phyloP scores from a whole-genome alignment of 1,139 yeast species.

The Kodamaea anthophila region DNA sequence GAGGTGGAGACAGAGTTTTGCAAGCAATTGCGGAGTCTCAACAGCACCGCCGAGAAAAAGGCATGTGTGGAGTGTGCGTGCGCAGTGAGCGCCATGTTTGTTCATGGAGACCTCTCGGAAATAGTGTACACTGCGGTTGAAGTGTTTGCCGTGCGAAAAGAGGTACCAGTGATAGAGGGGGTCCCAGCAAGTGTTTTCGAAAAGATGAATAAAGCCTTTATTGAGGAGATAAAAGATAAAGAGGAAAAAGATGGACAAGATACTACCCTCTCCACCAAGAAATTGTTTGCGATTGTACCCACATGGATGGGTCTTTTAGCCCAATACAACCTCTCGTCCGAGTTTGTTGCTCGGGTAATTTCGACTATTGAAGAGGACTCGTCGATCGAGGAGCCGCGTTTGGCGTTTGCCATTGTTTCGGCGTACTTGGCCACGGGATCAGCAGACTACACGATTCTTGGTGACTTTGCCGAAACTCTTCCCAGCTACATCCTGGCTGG shows the following conservation, averaged over 20 bases:
- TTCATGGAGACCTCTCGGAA: slow-evolving; percentile 2
- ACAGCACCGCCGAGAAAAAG: slow-evolving; percentile 16
- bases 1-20: slow-evolving; percentile 12
- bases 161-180: too few species aligned
- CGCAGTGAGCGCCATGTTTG: slow-evolving; percentile 12
- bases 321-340: too few species aligned
- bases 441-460: slow-evolving; percentile 3
- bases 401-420: slow-evolving; percentile 12
- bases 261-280: neutral
- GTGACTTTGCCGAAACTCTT: slow-evolving; percentile 15
- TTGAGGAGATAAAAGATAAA: slow-evolving; percentile 5
- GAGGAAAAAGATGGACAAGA: neutral
- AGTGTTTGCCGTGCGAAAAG: slow-evolving; percentile 5
- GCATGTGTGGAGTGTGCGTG: slow-evolving; percentile 18
- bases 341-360: slow-evolving; percentile 17
- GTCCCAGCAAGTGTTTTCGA: slow-evolving; percentile 6
- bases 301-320: too few species aligned
- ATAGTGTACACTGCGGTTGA: slow-evolving; percentile 10
- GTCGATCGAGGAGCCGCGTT: slow-evolving; percentile 10
- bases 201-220: slow-evolving; percentile 6
- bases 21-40: slow-evolving; percentile 14
- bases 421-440: too few species aligned
- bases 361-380: slow-evolving; percentile 17
- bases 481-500: slow-evolving; percentile 25
- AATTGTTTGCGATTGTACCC: too few species aligned